Percentiles rank a stretch among this genome's conserved stretches.
These are phyloP conservation scores for Vigna radiata DNA, from an alignment of 306 rosid genomes.

Conservation along the genomic window DNA sequence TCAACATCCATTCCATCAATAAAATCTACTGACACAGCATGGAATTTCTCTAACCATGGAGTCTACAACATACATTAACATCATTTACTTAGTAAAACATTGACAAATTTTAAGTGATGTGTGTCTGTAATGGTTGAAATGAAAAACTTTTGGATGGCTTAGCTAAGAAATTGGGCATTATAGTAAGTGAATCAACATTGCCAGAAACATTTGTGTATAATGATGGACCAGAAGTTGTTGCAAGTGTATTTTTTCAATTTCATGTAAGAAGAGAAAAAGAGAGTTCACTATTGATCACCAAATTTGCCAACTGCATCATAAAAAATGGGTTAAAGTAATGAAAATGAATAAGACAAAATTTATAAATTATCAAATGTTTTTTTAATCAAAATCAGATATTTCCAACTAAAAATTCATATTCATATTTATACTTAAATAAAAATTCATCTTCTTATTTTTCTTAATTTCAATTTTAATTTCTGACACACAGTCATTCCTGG, in stretches of 20 bases:
- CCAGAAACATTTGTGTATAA: not conserved
- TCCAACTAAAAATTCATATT: too few species aligned
- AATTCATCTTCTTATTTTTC: too few species aligned
- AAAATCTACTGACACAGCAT: constrained; percentile 81
- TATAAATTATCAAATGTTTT: too few species aligned
- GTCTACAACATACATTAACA: constrained; percentile 60
- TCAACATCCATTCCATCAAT: constrained; percentile 78
- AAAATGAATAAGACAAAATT: too few species aligned
- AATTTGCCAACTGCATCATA: too few species aligned
- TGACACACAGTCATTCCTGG: too few species aligned
- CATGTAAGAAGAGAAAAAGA: too few species aligned
- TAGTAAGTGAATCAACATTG: constrained; percentile 18
- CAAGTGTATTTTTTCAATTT: not conserved
- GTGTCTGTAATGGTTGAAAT: not conserved
- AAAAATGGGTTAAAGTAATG: too few species aligned
- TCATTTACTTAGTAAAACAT: constrained; percentile 38
- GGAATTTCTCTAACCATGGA: constrained; percentile 88
- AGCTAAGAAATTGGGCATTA: constrained; percentile 7
- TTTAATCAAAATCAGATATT: too few species aligned
- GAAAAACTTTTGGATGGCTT: constrained; percentile 2
- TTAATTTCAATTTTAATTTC: too few species aligned
- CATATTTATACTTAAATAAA: too few species aligned
- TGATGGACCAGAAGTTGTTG: not conserved
- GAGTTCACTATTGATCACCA: too few species aligned
- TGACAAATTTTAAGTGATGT: constrained; percentile 33